phyloP scores from a whole-genome alignment of 768 basidiomycete species.

The Galerina sulciceps region DNA sequence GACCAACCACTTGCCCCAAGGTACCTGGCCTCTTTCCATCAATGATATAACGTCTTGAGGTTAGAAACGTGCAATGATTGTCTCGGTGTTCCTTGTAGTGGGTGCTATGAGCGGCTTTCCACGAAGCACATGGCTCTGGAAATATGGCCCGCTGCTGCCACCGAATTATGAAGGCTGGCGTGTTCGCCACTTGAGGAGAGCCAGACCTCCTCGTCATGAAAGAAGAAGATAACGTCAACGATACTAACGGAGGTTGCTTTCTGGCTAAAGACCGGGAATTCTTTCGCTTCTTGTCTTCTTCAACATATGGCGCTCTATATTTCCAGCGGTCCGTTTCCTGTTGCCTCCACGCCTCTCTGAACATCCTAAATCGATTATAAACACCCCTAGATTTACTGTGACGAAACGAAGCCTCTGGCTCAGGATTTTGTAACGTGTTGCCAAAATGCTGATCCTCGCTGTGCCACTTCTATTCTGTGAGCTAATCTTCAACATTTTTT shows the following conservation, averaged over 20 bases:
- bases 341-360: neutral
- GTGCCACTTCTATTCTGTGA: neutral
- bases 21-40: neutral
- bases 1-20: neutral
- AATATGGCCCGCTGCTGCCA: neutral
- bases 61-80: neutral
- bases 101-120: neutral
- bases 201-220: slow-evolving; percentile 3
- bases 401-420: slow-evolving; percentile 3
- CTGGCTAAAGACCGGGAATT: slow-evolving; percentile 4
- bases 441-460: slow-evolving; percentile 6
- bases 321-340: neutral
- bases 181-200: neutral
- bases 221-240: neutral
- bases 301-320: neutral
- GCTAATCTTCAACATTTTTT: neutral
- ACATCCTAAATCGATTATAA: slow-evolving; percentile 2
- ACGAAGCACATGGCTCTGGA: neutral
- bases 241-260: slow-evolving; percentile 2
- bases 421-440: neutral
- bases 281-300: slow-evolving; percentile 1
- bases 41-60: neutral
- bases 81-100: neutral
- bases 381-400: neutral
- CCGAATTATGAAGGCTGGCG: neutral